Base-by-base conservation (phyloP, 306 rosid species). In the Prinsepia uniflora region DNA sequence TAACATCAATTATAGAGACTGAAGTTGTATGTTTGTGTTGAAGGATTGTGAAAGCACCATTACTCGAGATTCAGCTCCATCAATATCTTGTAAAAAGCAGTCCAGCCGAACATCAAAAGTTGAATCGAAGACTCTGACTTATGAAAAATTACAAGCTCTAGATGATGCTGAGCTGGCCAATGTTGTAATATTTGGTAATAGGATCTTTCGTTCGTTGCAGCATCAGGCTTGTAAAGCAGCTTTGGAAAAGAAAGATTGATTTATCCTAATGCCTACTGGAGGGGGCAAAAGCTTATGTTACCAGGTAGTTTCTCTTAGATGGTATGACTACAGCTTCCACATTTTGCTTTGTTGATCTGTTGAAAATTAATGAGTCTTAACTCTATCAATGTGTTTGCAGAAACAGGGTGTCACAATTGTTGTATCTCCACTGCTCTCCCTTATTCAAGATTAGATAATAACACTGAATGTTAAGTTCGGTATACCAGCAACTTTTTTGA, bases 251-350 rank as follows among this genome's bases (percentile, higher is more conserved):
- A 83, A 59, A 72, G 97, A 94, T 83, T 88, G 95, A 77, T 94
- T 94, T 77, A 81, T 94, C 77, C 90, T 94, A 63, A 94, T 94
- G 98, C 98, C 98, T 43, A 94, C 98, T 8, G 98, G 98, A 70
- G 98, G 98, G 65, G 98, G 97, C 43, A 94, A 94, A 88, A 89
- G 97, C 75, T 87, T 94, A 70, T 94, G 98, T 75, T 94, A 94
- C 74, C 98, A 94, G 98, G 98, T 94, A 68, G 43, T 72, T 55
- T 82, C 69, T 65, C 70, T 10, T 65, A 43, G 24, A 41, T 2
- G 6, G 10, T 67, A 6, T 19, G 61, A 39, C 52, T 69, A 52
- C 24, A n/a, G 6, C 52, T 41, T 41, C 40, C 4, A 43, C 8
- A 18, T n/a, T 77, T 72, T 74, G 34, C 59, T 74, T 36, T 6